Evolutionary conservation across 352 stramenopile genomes (phyloP).

Genomic region (Plasmopara halstedii): DNA sequence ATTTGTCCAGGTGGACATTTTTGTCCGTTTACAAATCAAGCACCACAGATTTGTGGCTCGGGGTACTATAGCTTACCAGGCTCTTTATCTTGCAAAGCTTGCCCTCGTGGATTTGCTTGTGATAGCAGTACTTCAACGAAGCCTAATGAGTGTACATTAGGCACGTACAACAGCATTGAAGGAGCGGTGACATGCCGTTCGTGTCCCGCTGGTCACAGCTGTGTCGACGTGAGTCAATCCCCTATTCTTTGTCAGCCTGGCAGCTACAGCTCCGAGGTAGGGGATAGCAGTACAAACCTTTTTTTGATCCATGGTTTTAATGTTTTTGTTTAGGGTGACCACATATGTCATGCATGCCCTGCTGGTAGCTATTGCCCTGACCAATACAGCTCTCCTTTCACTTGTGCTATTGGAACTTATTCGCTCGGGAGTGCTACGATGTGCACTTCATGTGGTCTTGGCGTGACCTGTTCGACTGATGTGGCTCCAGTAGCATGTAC

Average conservation of each 20-base stretch:
- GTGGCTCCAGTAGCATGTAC: slow-evolving; percentile 17
- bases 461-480: slow-evolving; percentile 32
- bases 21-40: slow-evolving; percentile 10
- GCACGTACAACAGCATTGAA: slow-evolving; percentile 21
- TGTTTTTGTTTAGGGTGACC: slow-evolving; percentile 20
- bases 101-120: slow-evolving; percentile 30
- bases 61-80: slow-evolving; percentile 20
- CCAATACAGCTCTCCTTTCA: slow-evolving; percentile 7
- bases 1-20: slow-evolving; percentile 18
- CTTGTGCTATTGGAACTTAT: slow-evolving; percentile 33
- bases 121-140: slow-evolving; percentile 10
- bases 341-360: slow-evolving; percentile 30
- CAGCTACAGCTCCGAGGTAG: slow-evolving; percentile 38
- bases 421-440: slow-evolving; percentile 24
- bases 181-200: slow-evolving; percentile 14
- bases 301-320: background rate
- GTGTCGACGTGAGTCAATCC: slow-evolving; percentile 28
- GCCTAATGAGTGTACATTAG: slow-evolving; percentile 16
- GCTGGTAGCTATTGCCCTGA: slow-evolving; percentile 30
- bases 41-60: slow-evolving; percentile 7
- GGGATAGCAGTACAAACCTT: background rate
- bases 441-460: slow-evolving; percentile 41
- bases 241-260: slow-evolving; percentile 34
- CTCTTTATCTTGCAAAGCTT: slow-evolving; percentile 21
- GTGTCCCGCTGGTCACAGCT: slow-evolving; percentile 56